phyloP scores from a whole-genome alignment of 805 yeast species.

The Candida montana region DNA sequence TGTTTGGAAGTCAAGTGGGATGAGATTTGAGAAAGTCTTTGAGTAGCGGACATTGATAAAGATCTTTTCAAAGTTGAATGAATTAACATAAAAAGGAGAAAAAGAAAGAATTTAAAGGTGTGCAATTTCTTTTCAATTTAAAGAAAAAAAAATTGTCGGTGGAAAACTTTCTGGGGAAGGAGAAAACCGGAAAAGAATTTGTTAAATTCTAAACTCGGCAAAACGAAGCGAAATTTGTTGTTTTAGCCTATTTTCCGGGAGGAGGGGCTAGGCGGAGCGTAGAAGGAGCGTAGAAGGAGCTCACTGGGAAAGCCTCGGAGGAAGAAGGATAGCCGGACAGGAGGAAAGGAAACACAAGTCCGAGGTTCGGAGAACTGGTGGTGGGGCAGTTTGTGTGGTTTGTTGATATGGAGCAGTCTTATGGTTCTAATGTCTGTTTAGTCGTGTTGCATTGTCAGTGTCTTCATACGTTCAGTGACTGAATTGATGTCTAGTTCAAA shows the following conservation, averaged over 20 bases:
- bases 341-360: no score
- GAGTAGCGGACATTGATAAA: constrained; percentile 2
- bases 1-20: constrained; percentile 15
- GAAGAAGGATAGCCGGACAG: no score
- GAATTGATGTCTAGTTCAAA: no score
- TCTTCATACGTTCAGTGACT: no score
- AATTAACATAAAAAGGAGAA: background rate
- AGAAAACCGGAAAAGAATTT: background rate
- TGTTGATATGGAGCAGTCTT: no score
- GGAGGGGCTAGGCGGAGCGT: no score
- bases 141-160: background rate
- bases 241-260: background rate
- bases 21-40: constrained; percentile 4
- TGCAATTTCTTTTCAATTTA: background rate
- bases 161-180: background rate
- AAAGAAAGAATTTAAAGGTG: background rate
- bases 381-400: no score
- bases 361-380: no score
- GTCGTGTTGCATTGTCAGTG: no score
- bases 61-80: background rate
- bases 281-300: background rate
- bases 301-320: no score
- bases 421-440: no score
- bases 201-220: background rate
- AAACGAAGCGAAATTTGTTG: background rate